Evolutionary conservation across 495 filamentous ascomycete genomes (phyloP), one percentile per base, ranked within the genome.

Genomic region (Cenococcum geophilum): DNA sequence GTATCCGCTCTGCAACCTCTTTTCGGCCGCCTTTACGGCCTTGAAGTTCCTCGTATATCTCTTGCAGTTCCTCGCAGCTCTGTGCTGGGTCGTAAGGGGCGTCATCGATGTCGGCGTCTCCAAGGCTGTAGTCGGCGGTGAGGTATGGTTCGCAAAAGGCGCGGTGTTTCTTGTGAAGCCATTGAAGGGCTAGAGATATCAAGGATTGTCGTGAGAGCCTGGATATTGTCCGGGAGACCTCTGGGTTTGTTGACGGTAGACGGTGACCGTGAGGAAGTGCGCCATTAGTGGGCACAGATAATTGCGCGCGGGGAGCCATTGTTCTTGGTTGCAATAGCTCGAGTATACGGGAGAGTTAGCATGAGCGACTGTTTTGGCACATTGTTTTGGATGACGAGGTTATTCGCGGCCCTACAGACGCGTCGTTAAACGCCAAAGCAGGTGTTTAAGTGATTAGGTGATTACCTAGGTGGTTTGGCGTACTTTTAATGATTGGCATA

Each of bases 1-100:
- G 65, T 42, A 95, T 86, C 32, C 88, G 79, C 66, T 90, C 88
- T 6, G 89, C 75, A 4, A 92, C 80, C 68, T 95, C 89, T 50
- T 84, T 78, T 64, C 86, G 88, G 10, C 79, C 81, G 3, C 88
- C 87, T 67, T 86, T 91, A 22, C 82, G 75, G 9, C 73, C 71
- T 37, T 76, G 75, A 0, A 84, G 66, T 21, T 77, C 75, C 21
- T 75, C 71, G 74, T 92, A 93, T 40, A 79, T 75, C 45, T 85
- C 80, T 12, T 79, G 78, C 12, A 90, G 75, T 54, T 84, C 84
- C 32, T 81, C 80, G 52, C 86, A 71, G 12, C 82, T 85, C 20
- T 77, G 71, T 0, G 82, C 84, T 0, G 85, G 79, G 1, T 83
- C 80, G 71, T 88, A 87, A 73, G 43, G 50, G 12, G 76, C 78